Percentiles rank a stretch among this genome's conserved stretches.
These are phyloP conservation scores for Metschnikowia peoriensis DNA, from an alignment of 805 yeast species.

Conservation along the genomic window DNA sequence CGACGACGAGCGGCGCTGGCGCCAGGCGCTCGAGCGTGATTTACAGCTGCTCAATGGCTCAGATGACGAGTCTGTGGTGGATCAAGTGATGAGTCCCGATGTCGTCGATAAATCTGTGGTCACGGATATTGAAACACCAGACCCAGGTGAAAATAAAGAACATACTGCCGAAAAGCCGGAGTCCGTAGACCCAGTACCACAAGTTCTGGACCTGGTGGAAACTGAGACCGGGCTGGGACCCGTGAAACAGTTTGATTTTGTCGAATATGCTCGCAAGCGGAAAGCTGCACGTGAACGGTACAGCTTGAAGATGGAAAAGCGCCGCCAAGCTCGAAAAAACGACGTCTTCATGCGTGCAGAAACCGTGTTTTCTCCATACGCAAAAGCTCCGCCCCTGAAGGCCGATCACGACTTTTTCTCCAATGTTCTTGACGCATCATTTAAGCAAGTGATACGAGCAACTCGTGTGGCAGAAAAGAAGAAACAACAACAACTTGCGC, in stretches of 20 bases:
- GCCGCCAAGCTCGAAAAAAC: conserved; percentile 21
- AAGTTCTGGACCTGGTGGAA: not conserved
- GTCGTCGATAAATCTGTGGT: not conserved
- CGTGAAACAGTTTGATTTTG: conserved; percentile 47
- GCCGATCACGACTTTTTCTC: conserved; percentile 25
- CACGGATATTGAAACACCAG: conserved; percentile 8
- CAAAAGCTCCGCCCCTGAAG: conserved; percentile 21
- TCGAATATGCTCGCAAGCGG: conserved; percentile 53
- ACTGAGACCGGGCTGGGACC: not conserved
- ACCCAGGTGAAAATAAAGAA: not conserved
- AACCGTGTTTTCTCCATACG: conserved; percentile 37
- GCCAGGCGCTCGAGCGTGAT: conserved; percentile 26
- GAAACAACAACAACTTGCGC: conserved; percentile 17
- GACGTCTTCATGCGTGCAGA: conserved; percentile 41
- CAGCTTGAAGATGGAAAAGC: conserved; percentile 21
- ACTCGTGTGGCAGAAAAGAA: conserved; percentile 26
- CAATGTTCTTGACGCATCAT: conserved; percentile 24
- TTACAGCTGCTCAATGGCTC: conserved; percentile 13
- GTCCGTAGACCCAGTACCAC: not conserved
- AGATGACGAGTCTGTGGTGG: conserved; percentile 2
- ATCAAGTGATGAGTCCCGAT: conserved; percentile 3
- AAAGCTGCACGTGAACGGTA: conserved; percentile 32
- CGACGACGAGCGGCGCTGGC: conserved; percentile 34
- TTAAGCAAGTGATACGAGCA: conserved; percentile 31
- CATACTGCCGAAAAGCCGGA: not conserved